Evolutionary conservation across 2,329 filamentous ascomycete genomes (phyloP).

Genomic region (Sporothrix globosa): DNA sequence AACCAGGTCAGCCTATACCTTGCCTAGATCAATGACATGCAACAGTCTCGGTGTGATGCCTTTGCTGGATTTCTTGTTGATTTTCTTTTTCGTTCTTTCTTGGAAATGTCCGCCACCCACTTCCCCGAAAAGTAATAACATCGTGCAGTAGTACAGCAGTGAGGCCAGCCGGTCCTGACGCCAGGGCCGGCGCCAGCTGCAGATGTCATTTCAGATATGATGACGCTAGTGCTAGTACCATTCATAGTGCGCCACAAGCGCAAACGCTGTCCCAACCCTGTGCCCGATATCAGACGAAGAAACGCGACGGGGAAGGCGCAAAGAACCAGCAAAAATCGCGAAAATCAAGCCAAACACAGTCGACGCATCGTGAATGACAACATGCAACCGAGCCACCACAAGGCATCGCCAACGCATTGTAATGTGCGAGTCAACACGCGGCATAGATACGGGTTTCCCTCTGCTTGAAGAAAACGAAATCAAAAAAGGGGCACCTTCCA

Average conservation of each 20-base stretch:
- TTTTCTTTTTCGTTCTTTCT: constrained; percentile 9
- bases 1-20: neutral
- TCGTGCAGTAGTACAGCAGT: constrained; percentile 25
- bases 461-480: neutral
- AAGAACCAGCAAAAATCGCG: neutral
- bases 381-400: neutral
- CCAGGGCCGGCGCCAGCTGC: constrained; percentile 5
- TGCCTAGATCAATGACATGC: neutral
- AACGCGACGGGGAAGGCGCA: neutral
- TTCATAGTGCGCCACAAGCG: constrained; percentile 10
- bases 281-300: constrained; percentile 12
- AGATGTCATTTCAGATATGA: constrained; percentile 32
- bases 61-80: neutral
- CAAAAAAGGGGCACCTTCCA: neutral
- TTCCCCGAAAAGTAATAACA: constrained; percentile 26
- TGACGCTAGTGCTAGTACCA: constrained; percentile 21
- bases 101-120: neutral
- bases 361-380: neutral
- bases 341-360: neutral
- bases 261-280: neutral
- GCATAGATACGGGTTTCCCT: neutral
- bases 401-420: neutral
- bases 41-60: neutral
- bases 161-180: constrained; percentile 1
- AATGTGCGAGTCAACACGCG: neutral